These are phyloP conservation scores for Funneliformis geosporum DNA, from an alignment of 192 early-diverging fungal genomes.

Conservation along the genomic window DNA sequence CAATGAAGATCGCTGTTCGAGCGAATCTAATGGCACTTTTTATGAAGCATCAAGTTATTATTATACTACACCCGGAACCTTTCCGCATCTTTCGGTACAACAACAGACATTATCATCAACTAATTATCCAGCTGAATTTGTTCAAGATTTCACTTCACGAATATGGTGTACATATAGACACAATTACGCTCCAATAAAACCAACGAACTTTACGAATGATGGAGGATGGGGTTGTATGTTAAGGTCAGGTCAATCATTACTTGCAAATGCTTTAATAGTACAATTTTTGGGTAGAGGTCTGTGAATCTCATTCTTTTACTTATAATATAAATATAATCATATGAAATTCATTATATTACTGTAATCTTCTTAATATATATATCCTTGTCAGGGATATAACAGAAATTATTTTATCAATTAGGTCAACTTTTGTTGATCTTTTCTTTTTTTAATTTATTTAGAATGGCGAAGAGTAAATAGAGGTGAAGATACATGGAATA, in stretches of 20 bases:
- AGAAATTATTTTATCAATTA: not conserved
- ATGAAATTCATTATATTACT: not conserved
- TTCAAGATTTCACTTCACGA: slow-evolving; percentile 79
- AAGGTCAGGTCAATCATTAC: slow-evolving; percentile 88
- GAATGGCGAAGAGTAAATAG: slow-evolving; percentile 50
- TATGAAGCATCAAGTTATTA: slow-evolving; percentile 3
- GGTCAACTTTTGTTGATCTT: not conserved
- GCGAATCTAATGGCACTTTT: not conserved
- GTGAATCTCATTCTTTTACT: slow-evolving; percentile 30
- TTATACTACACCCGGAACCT: slow-evolving; percentile 18
- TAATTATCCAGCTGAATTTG: slow-evolving; percentile 48
- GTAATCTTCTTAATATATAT: not conserved
- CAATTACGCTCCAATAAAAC: slow-evolving; percentile 79
- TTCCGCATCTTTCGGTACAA: slow-evolving; percentile 17
- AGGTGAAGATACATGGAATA: slow-evolving; percentile 42
- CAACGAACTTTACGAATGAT: slow-evolving; percentile 80
- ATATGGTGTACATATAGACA: slow-evolving; percentile 95
- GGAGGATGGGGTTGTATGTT: slow-evolving; percentile 98
- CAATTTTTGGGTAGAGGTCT: slow-evolving; percentile 77
- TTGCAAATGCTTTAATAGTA: slow-evolving; percentile 80
- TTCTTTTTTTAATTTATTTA: slow-evolving; percentile 24
- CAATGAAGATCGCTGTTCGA: slow-evolving; percentile 16
- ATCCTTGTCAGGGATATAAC: not conserved
- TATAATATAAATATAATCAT: not conserved
- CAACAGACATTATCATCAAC: slow-evolving; percentile 9